Evolutionary conservation across 495 filamentous ascomycete genomes (phyloP).

Genomic region (Penicillium ochrochloron): DNA sequence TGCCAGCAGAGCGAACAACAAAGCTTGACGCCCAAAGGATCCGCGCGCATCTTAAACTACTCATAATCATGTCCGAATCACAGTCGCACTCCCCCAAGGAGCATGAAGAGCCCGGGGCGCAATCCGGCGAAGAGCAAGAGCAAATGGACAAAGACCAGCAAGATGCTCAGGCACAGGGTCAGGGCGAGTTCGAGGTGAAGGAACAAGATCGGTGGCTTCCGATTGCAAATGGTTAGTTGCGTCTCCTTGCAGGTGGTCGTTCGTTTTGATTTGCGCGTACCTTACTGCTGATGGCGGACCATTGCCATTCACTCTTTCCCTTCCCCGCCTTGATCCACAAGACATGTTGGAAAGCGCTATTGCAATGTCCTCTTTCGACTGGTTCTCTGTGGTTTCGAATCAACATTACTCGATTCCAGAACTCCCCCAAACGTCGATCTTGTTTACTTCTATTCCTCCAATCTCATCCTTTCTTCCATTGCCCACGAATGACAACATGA

Average conservation of each 20-base stretch:
- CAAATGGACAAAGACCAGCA: constrained; percentile 72
- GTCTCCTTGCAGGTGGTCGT: constrained; percentile 57
- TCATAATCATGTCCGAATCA: constrained; percentile 76
- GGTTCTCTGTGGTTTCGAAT: not conserved
- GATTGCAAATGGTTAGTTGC: constrained; percentile 98
- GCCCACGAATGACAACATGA: not conserved
- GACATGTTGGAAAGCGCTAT: not conserved
- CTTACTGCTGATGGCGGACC: constrained; percentile 55
- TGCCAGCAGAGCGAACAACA: constrained; percentile 47
- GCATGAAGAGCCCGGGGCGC: constrained; percentile 85
- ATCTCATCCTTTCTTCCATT: not conserved
- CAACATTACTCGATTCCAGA: not conserved
- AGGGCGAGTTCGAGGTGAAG: constrained; percentile 97
- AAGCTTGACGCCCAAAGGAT: constrained; percentile 39
- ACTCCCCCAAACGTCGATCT: not conserved
- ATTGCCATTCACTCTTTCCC: constrained; percentile 29
- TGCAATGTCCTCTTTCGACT: not conserved
- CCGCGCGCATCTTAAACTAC: constrained; percentile 35
- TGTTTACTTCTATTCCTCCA: not conserved
- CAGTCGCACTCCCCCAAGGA: constrained; percentile 87
- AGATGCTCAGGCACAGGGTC: constrained; percentile 64
- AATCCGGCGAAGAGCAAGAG: constrained; percentile 86
- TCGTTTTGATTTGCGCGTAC: constrained; percentile 62
- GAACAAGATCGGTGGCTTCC: constrained; percentile 99
- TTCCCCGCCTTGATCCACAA: constrained; percentile 25